Base-by-base conservation (phyloP, 1,284 basidiomycete species). In the Fomitopsis schrenkii region DNA sequence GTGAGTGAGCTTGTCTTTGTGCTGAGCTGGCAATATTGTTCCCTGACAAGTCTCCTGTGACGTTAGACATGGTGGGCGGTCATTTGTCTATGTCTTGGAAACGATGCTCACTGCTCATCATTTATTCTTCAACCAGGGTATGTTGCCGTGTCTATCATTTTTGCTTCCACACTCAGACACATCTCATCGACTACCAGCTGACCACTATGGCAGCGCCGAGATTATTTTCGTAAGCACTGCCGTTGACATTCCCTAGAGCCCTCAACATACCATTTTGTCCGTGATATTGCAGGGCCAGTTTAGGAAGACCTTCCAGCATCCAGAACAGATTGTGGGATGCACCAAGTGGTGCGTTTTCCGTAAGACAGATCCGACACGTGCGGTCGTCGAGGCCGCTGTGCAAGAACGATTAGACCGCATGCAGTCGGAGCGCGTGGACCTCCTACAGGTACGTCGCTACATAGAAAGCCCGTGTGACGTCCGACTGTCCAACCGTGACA, bases 291-390 rank as follows among this genome's bases (percentile, higher is more conserved):
- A 91, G 90, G 90, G 90, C 15, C 84, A 88, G 71, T 90, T 89
- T 71, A 80, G 82, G 60, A 71, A 77, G 60, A 77, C 78, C 6
- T 74, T 83, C 22, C 70, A 78, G 6, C 66, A 76, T 42, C 72
- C 77, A 2, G 73, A 75, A n/a, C 71, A 71, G 2, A 80, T 90
- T 14, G 62, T 92, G 19, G 88, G 89, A 46, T 88, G 86, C 4
- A 93, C 91, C 2, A 93, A 93, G 70, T 93, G 89, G 90, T 93
- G 90, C 73, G 83, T 92, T 19, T 93, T 93, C 75, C 79, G 82
- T 60, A 75, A 75, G 17, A 77, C 79, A 8, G 73, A 75, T n/a
- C 79, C 83, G 6, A 81, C 86, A 6, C 82, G 83, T 8, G 73
- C 77, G 41, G 74, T 82, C 57, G 88, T 91, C 57, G 79, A 85